phyloP scores from a whole-genome alignment of 306 rosid genomes.

The Cicer chorassanicum region DNA sequence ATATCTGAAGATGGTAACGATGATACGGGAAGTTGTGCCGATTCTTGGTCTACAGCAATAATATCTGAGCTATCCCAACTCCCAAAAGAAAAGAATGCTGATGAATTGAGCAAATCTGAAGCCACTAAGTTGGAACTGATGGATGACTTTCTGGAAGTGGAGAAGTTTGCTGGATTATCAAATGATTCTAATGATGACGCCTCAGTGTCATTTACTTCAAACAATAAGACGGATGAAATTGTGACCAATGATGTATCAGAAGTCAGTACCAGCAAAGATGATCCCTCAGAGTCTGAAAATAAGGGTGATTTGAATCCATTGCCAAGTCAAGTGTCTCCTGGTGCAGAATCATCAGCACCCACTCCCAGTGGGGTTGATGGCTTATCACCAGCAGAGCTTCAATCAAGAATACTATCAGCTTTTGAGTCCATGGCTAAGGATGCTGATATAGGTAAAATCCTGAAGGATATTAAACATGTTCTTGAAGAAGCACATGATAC shows the following conservation, averaged over 20 bases:
- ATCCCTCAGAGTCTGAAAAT: constrained; percentile 49
- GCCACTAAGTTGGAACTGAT: constrained; percentile 77
- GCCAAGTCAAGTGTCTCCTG: constrained; percentile 50
- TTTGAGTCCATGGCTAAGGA: constrained; percentile 71
- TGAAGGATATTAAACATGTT: constrained; percentile 73
- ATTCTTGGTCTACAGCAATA: constrained; percentile 71
- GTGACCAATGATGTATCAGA: constrained; percentile 56
- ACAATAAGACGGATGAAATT: constrained; percentile 50
- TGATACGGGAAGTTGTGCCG: constrained; percentile 75
- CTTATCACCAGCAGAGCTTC: constrained; percentile 62
- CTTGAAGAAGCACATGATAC: constrained; percentile 65
- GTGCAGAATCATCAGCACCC: constrained; percentile 39
- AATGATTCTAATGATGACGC: constrained; percentile 60
- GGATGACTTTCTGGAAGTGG: constrained; percentile 99
- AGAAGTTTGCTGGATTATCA: constrained; percentile 83
- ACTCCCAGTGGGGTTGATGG: constrained; percentile 43
- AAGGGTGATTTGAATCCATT: constrained; percentile 51
- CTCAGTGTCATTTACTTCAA: constrained; percentile 52
- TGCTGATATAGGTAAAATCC: constrained; percentile 64
- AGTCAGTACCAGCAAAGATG: constrained; percentile 45
- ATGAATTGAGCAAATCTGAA: constrained; percentile 66
- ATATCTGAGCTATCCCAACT: constrained; percentile 67
- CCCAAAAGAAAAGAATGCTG: constrained; percentile 64
- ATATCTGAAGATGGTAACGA: constrained; percentile 94
- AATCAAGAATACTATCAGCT: constrained; percentile 62